Conservation (phyloP, 441 rosid genomes). For the Capsella rubella region DNA sequence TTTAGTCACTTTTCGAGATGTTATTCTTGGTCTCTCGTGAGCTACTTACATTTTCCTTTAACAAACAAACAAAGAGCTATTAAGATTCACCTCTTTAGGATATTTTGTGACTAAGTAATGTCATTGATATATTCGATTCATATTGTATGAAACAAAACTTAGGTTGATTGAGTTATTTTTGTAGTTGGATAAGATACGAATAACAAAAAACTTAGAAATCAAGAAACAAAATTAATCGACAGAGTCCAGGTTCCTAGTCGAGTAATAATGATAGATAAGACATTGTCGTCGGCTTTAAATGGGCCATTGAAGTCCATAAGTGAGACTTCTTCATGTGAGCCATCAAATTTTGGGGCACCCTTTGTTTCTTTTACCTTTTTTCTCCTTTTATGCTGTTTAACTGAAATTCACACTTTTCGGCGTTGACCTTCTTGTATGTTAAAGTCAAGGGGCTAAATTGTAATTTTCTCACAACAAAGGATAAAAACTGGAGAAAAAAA, state of each 20-base stretch:
- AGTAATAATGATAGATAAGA: slow-evolving; percentile 38
- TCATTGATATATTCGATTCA: neutral
- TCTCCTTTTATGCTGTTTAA: slow-evolving; percentile 2
- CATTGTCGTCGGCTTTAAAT: slow-evolving; percentile 44
- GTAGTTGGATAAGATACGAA: neutral
- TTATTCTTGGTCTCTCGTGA: neutral
- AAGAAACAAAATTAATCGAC: slow-evolving; percentile 26
- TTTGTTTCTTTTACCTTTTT: slow-evolving; percentile 19
- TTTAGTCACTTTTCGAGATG: neutral
- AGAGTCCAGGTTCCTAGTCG: slow-evolving; percentile 41
- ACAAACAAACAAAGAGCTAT: neutral
- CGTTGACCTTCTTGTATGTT: neutral
- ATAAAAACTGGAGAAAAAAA: slow-evolving; percentile 20
- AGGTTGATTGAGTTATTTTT: neutral
- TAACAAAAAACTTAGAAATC: neutral
- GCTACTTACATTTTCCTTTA: neutral
- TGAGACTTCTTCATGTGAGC: slow-evolving; percentile 39
- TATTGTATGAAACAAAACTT: neutral
- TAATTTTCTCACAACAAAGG: neutral
- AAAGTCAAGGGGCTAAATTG: slow-evolving; percentile 23
- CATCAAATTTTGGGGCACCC: slow-evolving; percentile 39
- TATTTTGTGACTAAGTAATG: neutral
- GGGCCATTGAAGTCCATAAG: slow-evolving; percentile 40
- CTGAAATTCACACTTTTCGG: slow-evolving; percentile 8
- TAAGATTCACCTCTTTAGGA: neutral